Percentiles rank a stretch among this genome's conserved stretches.
phyloP scores from a whole-genome alignment of 306 rosid species.

The Nissolia schottii region DNA sequence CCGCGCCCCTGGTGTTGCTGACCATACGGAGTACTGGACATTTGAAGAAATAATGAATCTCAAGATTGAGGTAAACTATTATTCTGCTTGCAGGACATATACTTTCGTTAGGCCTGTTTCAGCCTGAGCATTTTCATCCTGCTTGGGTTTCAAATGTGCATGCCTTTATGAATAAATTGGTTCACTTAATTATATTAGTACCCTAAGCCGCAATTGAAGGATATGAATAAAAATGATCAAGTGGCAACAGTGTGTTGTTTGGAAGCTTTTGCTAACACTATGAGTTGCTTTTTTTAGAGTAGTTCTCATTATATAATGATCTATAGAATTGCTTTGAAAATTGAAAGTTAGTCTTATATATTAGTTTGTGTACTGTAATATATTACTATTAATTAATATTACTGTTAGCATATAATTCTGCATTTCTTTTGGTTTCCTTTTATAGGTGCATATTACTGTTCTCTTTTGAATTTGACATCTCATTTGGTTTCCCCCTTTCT shows the following conservation, averaged over 20 bases:
- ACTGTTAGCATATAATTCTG: neutral
- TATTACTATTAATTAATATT: too few species aligned
- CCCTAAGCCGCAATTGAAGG: neutral
- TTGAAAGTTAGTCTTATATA: neutral
- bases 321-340: neutral
- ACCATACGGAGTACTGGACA: conserved; percentile 95
- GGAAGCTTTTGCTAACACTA: neutral
- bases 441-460: conserved; percentile 5
- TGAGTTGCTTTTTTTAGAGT: conserved; percentile 6
- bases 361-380: neutral
- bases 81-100: neutral
- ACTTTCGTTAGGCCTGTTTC: conserved; percentile 3
- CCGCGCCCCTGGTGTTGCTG: conserved; percentile 99
- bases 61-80: conserved; percentile 77
- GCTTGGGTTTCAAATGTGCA: conserved; percentile 3
- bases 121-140: conserved; percentile 8
- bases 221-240: neutral
- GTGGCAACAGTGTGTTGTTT: neutral
- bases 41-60: conserved; percentile 99
- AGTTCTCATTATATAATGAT: neutral
- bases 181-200: neutral
- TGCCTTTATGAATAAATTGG: conserved; percentile 7
- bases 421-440: neutral
- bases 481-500: conserved; percentile 12
- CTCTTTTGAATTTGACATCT: conserved; percentile 25